Conservation (phyloP, 2,329 filamentous ascomycete species). For the Diaporthe sp. region DNA sequence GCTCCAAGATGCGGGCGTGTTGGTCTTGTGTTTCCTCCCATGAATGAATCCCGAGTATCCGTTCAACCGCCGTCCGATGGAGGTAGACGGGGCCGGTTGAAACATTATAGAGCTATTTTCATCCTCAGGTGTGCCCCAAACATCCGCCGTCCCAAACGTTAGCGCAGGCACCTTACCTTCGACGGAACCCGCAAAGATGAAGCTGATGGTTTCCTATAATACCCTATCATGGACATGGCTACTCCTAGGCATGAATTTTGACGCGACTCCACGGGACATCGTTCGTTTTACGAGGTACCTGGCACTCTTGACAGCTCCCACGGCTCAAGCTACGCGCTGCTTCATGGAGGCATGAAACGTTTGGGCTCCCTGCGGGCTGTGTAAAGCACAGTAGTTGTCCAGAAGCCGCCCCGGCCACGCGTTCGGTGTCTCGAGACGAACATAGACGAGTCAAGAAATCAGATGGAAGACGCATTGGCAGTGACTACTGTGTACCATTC, state of each 20-base stretch:
- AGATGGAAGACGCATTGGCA: constrained; percentile 11
- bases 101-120: constrained; percentile 12
- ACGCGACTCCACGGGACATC: not conserved
- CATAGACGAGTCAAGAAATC: constrained; percentile 21
- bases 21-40: not conserved
- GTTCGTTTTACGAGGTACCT: not conserved
- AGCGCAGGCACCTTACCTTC: not conserved
- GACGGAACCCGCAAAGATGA: not conserved
- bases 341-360: constrained; percentile 4
- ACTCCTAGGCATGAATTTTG: constrained; percentile 1
- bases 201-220: constrained; percentile 1
- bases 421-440: constrained; percentile 24
- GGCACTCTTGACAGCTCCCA: not conserved
- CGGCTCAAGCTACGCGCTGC: not conserved
- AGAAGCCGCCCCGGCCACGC: constrained; percentile 20
- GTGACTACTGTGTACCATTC: not conserved
- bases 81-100: constrained; percentile 6
- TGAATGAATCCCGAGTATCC: not conserved
- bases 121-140: constrained; percentile 18
- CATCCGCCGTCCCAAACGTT: constrained; percentile 1
- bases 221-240: not conserved
- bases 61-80: not conserved
- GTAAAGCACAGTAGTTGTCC: not conserved
- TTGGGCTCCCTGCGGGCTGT: not conserved
- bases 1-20: not conserved